Evolutionary conservation across 352 stramenopile species (phyloP).

Genomic region (Saprolegnia diclina): DNA sequence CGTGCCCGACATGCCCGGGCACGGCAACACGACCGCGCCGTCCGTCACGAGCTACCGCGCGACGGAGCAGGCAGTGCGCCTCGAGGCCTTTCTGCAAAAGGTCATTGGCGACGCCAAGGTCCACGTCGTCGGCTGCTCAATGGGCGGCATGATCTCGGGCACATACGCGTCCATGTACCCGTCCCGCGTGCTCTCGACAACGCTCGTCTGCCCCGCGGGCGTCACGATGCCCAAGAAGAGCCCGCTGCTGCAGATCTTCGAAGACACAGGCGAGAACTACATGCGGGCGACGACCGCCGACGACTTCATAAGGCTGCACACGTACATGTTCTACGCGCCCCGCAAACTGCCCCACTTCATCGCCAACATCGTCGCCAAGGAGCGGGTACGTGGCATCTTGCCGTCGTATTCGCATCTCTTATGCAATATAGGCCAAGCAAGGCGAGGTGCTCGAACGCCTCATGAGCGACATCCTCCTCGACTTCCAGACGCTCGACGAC

Average conservation of each 20-base stretch:
- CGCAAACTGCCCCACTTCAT: slow-evolving; percentile 37
- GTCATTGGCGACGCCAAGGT: slow-evolving; percentile 51
- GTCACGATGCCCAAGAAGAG: slow-evolving; percentile 66
- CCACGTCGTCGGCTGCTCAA: slow-evolving; percentile 68
- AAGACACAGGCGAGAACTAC: slow-evolving; percentile 57
- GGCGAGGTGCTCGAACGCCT: slow-evolving; percentile 58
- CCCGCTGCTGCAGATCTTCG: slow-evolving; percentile 45
- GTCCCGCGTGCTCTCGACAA: slow-evolving; percentile 47
- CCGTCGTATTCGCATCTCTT: background rate
- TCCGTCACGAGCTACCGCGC: slow-evolving; percentile 43
- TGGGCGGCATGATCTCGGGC: slow-evolving; percentile 72
- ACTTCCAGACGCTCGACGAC: slow-evolving; percentile 58
- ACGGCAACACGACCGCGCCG: slow-evolving; percentile 50
- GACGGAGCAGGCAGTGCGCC: slow-evolving; percentile 42
- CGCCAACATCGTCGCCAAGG: slow-evolving; percentile 30
- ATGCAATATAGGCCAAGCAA: slow-evolving; percentile 35
- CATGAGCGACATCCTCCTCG: slow-evolving; percentile 42
- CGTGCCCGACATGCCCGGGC: slow-evolving; percentile 62
- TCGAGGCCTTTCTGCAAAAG: slow-evolving; percentile 54
- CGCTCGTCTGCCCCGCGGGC: slow-evolving; percentile 66
- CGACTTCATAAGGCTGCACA: slow-evolving; percentile 54
- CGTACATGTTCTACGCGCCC: slow-evolving; percentile 37
- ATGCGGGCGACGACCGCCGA: slow-evolving; percentile 53
- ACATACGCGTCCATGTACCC: slow-evolving; percentile 61
- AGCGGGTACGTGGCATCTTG: slow-evolving; percentile 32